These are phyloP conservation scores for Copromyces sp. DNA, from an alignment of 495 filamentous ascomycete species.

Conservation along the genomic window DNA sequence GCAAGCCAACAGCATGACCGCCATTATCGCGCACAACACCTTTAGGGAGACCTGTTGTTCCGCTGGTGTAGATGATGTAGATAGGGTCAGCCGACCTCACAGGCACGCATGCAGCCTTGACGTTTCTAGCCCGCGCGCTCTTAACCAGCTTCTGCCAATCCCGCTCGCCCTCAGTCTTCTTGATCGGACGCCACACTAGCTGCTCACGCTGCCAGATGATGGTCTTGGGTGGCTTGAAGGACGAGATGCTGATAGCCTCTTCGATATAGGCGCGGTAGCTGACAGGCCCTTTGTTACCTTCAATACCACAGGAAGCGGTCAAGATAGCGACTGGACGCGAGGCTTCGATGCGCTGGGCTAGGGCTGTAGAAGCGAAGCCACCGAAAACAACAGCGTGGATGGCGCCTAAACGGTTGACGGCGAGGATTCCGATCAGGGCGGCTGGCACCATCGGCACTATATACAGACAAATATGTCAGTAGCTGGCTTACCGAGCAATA, in stretches of 20 bases:
- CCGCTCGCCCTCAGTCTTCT: conserved; percentile 55
- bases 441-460: conserved; percentile 94
- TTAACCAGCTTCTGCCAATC: conserved; percentile 70
- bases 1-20: conserved; percentile 79
- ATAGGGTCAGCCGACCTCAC: conserved; percentile 65
- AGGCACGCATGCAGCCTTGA: conserved; percentile 62
- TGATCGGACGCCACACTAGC: conserved; percentile 57
- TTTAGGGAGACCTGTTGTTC: conserved; percentile 82
- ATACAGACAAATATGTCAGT: conserved; percentile 1
- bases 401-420: conserved; percentile 71
- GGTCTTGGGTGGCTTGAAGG: conserved; percentile 53
- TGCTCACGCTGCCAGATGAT: conserved; percentile 70
- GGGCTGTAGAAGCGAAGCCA: conserved; percentile 69
- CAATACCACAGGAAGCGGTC: conserved; percentile 87
- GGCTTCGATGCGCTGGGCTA: conserved; percentile 83
- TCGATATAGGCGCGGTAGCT: conserved; percentile 62
- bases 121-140: conserved; percentile 51
- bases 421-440: conserved; percentile 73
- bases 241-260: conserved; percentile 49
- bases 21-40: conserved; percentile 77
- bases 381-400: conserved; percentile 91
- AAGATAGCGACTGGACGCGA: conserved; percentile 65
- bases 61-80: conserved; percentile 84
- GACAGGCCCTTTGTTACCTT: conserved; percentile 68
- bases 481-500: not conserved